Evolutionary conservation across 139 green algal species (phyloP).

Genomic region (Zygnema cylindricum): DNA sequence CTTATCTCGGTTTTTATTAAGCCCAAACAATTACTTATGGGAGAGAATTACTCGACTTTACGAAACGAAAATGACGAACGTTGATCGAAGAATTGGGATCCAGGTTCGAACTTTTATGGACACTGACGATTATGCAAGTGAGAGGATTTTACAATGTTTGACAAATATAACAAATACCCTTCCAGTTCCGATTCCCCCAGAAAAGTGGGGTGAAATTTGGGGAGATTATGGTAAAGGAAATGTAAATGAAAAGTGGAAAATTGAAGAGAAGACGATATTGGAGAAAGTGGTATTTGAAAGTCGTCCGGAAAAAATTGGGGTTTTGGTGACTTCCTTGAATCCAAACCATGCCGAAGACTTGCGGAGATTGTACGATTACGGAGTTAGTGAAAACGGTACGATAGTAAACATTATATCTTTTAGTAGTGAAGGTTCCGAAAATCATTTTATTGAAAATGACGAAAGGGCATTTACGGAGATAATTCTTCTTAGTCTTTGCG

Average conservation of each 20-base stretch:
- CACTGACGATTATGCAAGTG: background rate
- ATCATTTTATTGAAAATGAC: background rate
- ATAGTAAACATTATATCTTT: constrained; percentile 7
- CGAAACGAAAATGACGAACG: background rate
- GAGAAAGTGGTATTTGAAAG: background rate
- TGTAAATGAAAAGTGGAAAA: background rate
- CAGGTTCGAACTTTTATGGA: background rate
- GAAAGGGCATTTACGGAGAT: constrained; percentile 41
- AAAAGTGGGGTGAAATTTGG: background rate
- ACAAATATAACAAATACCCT: constrained; percentile 5
- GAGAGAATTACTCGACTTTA: constrained; percentile 15
- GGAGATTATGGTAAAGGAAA: background rate
- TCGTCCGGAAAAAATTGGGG: background rate
- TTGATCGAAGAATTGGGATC: background rate
- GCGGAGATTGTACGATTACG: background rate
- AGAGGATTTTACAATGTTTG: constrained; percentile 10
- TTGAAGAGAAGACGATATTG: background rate
- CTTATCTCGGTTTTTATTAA: constrained; percentile 16
- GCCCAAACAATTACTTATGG: constrained; percentile 27
- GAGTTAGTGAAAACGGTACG: constrained; percentile 13
- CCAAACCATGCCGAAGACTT: constrained; percentile 10
- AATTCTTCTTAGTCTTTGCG: constrained; percentile 41
- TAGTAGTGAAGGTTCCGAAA: constrained; percentile 10
- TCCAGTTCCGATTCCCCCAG: background rate
- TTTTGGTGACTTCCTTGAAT: constrained; percentile 28